Evolutionary conservation across 805 yeast species (phyloP), one percentile per base, ranked within the genome.

Genomic region (Ogataea henricii): DNA sequence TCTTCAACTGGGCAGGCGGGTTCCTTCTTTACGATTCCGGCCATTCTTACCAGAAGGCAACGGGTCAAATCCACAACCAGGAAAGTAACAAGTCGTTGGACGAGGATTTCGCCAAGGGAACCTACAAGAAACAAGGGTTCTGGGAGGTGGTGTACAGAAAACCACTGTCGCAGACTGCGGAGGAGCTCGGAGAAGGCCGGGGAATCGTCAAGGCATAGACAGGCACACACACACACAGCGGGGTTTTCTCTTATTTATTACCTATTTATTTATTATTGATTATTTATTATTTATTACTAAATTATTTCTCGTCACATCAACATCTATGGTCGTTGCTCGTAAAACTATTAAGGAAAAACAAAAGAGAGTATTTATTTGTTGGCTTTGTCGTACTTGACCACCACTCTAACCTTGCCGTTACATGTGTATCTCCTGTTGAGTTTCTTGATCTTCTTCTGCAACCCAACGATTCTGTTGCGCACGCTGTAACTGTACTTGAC

Each of bases 61-160:
- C 65, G 35, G 73, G 66, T 30, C 69, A 68, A 55, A 70, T 67
- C 29, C 62, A 68, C 34, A 74, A 74, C 67, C 68, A 67, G 69
- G 53, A 68, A 58, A 53, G 60, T 25, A 65, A 65, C 49, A 65
- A 65, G 49, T 68, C 68, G 17, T 57, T 71, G 43, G 72, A 64
- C 42, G 65, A 64, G 43, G 67, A 65, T 9, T 55, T 58, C 40
- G 59, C 56, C 10, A 57, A 59, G 37, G 63, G 64, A 23, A 56
- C 62, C 20, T 67, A 68, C 37, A 66, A 68, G 51, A 71, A 64
- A 48, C 84, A 79, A 62, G 83, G 83, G 32, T 86, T 87, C 70
- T 89, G 90, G 90, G 92, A 87, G 54, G 83, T 83, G 30, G 80
- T 82, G 64, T 79, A 82, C 71, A 83, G 96, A 74, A 79, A 87